Evolutionary conservation across 805 yeast species (phyloP).

Genomic region (Komagataella mondaviorum): DNA sequence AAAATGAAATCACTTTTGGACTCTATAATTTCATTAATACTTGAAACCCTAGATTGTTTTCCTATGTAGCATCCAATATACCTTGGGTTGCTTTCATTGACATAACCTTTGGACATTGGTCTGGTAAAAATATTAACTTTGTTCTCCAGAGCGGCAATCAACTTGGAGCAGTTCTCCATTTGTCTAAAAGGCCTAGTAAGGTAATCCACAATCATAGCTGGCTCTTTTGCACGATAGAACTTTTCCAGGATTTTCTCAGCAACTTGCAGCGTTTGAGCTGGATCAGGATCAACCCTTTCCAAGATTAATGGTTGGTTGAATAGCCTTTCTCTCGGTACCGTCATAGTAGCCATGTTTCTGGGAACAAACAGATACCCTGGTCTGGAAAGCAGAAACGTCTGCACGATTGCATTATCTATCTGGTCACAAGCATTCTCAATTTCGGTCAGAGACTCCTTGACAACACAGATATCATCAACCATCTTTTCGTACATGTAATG

Average conservation of each 20-base stretch:
- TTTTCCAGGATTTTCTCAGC: constrained; percentile 31
- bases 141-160: constrained; percentile 14
- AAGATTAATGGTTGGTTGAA: constrained; percentile 3
- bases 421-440: constrained; percentile 36
- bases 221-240: constrained; percentile 38
- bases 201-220: constrained; percentile 62
- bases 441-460: constrained; percentile 33
- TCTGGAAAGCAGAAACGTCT: constrained; percentile 41
- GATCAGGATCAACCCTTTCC: not conserved
- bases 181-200: constrained; percentile 23
- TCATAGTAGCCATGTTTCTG: constrained; percentile 32
- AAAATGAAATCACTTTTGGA: constrained; percentile 16
- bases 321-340: not conserved
- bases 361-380: constrained; percentile 84
- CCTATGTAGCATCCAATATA: constrained; percentile 3
- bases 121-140: constrained; percentile 20
- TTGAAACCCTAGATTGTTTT: not conserved
- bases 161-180: constrained; percentile 10
- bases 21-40: not conserved
- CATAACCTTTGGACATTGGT: constrained; percentile 16
- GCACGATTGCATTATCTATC: constrained; percentile 53
- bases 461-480: constrained; percentile 42
- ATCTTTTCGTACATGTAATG: constrained; percentile 54
- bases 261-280: constrained; percentile 14
- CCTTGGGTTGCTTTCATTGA: constrained; percentile 21